phyloP scores from a whole-genome alignment of 1,284 basidiomycete species.

The Termitomyces sp. region DNA sequence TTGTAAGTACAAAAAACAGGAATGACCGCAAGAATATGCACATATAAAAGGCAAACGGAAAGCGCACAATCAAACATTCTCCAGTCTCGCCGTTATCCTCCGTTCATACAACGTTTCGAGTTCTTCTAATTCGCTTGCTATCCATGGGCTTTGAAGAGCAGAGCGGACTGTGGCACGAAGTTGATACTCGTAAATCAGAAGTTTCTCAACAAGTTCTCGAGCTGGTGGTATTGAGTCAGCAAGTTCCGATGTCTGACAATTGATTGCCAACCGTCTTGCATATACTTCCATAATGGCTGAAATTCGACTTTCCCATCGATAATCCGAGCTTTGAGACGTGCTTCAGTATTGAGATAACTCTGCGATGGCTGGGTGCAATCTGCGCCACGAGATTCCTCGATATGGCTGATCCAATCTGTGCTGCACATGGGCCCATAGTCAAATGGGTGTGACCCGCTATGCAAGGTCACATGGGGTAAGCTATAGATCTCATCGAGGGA shows the following conservation, averaged over 20 bases:
- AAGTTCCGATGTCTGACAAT: not conserved
- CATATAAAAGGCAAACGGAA: constrained; percentile 5
- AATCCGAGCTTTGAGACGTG: constrained; percentile 63
- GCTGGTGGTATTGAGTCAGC: constrained; percentile 34
- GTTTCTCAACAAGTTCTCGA: constrained; percentile 45
- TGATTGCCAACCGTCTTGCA: constrained; percentile 52
- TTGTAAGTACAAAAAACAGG: constrained; percentile 6
- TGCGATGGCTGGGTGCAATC: constrained; percentile 39
- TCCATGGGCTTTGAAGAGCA: constrained; percentile 62
- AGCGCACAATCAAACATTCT: constrained; percentile 6
- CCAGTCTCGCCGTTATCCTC: constrained; percentile 35
- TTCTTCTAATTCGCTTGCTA: constrained; percentile 51
- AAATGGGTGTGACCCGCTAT: constrained; percentile 66
- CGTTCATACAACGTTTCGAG: constrained; percentile 56
- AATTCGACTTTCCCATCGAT: constrained; percentile 58
- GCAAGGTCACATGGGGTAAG: not conserved
- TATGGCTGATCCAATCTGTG: constrained; percentile 31
- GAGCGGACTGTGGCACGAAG: constrained; percentile 55
- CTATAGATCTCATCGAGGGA: not conserved
- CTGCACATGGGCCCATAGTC: constrained; percentile 42
- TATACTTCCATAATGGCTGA: constrained; percentile 45
- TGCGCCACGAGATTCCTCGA: constrained; percentile 27
- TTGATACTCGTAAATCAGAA: constrained; percentile 54
- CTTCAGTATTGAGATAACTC: constrained; percentile 46
- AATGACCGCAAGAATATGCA: constrained; percentile 4